Base-by-base conservation (phyloP, 352 stramenopile species). In the Globisporangium cylindrosporum region DNA sequence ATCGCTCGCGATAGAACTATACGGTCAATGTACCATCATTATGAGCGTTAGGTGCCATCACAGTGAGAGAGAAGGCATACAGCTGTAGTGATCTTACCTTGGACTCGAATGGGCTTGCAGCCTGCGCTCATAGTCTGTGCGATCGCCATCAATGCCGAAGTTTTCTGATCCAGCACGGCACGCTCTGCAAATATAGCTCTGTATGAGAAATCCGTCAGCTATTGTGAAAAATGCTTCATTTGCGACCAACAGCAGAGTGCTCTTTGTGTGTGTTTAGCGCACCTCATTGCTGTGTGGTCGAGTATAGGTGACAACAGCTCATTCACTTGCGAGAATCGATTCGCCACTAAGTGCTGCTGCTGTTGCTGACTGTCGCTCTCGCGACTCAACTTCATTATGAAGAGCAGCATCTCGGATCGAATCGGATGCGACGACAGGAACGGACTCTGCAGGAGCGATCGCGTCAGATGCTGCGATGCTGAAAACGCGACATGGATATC, bases 401-500 rank as follows among this genome's bases (percentile, higher is more conserved):
- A 64, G 27, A 71, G 41, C 22, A 82, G 27, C 36, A 88, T 48
- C 69, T 84, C 72, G 1, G 76, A 84, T 12, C 74, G 76, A 4
- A 79, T 79, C 20, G 80, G 78, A 41, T 85, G 77, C 8, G 74
- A 71, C n/a, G 68, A 27, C 36, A 88, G 56, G 58, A 78, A 88
- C n/a, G 76, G 73, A 66, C 80, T 88, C 64, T 85, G 73, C n/a
- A 86, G 59, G 55, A 86, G 73, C n/a, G 80, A 78, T 10, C 66
- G 68, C 56, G 81, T 63, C 38, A 88, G 61, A 58, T 84, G 74
- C 49, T 77, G 24, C 29, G 76, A 68, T 12, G 78, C 78, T 62
- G 55, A 29, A 15, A 58, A 8, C 3, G 48, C 14, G 43, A 43
- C 25, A 59, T 29, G 22, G 14, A 59, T 14, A 24, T 12, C 36